Evolutionary conservation across 2,329 filamentous ascomycete genomes (phyloP), one percentile per base, ranked within the genome.

Genomic region (Fusarium anguioides): DNA sequence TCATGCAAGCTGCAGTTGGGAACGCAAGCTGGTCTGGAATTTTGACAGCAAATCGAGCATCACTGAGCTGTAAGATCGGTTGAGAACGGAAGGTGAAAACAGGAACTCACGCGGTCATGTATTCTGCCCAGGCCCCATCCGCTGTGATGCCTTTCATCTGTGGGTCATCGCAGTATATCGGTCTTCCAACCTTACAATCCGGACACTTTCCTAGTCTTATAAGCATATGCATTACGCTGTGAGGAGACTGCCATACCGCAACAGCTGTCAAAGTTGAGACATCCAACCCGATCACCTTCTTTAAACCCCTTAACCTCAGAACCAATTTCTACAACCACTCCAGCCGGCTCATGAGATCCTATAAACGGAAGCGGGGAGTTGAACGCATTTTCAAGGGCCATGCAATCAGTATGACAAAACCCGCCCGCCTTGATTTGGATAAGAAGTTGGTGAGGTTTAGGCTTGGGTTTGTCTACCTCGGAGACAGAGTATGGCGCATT

Each of bases 221-320:
- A 8, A 52, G 33, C 5, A 24, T 6, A 33, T 17, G 4, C 8
- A 4, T 11, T 2, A 2, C 1, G 3, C 0, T 3, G 0, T 4
- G 7, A 11, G 10, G 9, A 14, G 3, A 0, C n/a, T n/a, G 0
- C 1, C 45, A 4, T 27, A 47, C 51, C 45, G 9, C 36, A 63
- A 4, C 41, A 64, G 35, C 46, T 47, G 3, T 64, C 60, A 35
- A 64, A 64, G 23, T 63, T 58, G 7, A 64, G 39, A 15, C 59
- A 58, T 7, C 45, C 51, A 4, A 64, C 60, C 0, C 58, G 45
- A 12, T 63, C 59, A 8, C 51, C 45, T 0, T 17, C 3, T 1
- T 14, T 1, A 4, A 64, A 48, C 0, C 17, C 58, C 7, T 27
- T 2, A 0, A n/a, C 45, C 3, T 44, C 18, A 6, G 46, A 48